Evolutionary conservation across 2,329 filamentous ascomycete species (phyloP).

Genomic region (Didymella arachidicola): DNA sequence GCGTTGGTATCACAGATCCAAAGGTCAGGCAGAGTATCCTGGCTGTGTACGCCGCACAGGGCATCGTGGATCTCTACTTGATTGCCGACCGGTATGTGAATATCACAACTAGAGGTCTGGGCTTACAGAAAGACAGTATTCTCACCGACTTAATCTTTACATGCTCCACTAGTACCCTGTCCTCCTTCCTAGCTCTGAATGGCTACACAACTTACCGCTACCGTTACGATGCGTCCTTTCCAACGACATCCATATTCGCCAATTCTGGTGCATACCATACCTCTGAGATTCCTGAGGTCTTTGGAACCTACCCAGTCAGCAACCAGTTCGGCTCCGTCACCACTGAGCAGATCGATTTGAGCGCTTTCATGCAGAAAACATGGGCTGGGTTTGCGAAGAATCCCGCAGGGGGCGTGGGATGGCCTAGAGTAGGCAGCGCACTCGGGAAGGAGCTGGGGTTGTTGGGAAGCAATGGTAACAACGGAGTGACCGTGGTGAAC

Average conservation of each 20-base stretch:
- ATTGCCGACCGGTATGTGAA: constrained; percentile 8
- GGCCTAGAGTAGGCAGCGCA: constrained; percentile 16
- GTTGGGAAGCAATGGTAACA: constrained; percentile 16
- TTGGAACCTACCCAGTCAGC: constrained; percentile 29
- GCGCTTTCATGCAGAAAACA: constrained; percentile 30
- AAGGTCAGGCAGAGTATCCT: constrained; percentile 8
- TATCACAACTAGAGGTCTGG: background rate
- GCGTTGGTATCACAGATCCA: constrained; percentile 15
- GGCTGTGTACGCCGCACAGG: constrained; percentile 10
- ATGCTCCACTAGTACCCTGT: constrained; percentile 15
- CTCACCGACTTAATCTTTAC: constrained; percentile 21
- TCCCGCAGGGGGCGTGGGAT: constrained; percentile 22
- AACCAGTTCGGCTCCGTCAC: constrained; percentile 24
- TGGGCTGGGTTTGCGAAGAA: constrained; percentile 37
- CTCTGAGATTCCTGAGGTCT: constrained; percentile 33
- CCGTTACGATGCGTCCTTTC: constrained; percentile 25
- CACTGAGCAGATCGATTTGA: constrained; percentile 26
- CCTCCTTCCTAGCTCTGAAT: constrained; percentile 16
- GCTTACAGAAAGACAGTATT: constrained; percentile 8
- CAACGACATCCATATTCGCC: constrained; percentile 19
- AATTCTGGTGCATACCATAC: constrained; percentile 30
- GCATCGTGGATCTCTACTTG: constrained; percentile 9
- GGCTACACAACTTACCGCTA: constrained; percentile 31
- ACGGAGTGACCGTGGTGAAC: constrained; percentile 16
- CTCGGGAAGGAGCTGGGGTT: constrained; percentile 19